These are phyloP conservation scores for Abortiporus biennis DNA, from an alignment of 1,284 basidiomycete species.

Conservation along the genomic window DNA sequence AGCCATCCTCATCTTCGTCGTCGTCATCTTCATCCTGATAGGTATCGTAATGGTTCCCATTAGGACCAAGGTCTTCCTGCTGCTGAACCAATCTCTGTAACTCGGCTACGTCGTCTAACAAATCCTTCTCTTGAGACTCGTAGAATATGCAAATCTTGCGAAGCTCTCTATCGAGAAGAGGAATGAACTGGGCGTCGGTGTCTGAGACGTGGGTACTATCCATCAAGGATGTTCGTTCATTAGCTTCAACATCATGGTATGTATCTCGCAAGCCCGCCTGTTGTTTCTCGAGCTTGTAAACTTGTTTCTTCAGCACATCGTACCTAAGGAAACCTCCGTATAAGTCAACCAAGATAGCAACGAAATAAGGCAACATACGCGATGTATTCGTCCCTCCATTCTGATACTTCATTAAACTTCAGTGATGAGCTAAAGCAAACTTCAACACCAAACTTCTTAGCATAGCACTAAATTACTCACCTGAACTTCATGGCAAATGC, in stretches of 20 bases:
- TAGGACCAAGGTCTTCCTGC: conserved; percentile 64
- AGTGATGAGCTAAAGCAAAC: conserved; percentile 53
- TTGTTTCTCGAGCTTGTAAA: conserved; percentile 79
- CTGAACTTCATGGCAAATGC: conserved; percentile 56
- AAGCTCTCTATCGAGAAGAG: conserved; percentile 80
- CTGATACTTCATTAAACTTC: conserved; percentile 90
- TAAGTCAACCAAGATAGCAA: background rate
- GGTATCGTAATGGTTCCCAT: conserved; percentile 35
- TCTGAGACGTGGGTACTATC: conserved; percentile 26
- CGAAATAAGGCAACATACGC: conserved; percentile 41
- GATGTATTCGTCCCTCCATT: conserved; percentile 95
- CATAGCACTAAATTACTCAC: conserved; percentile 20
- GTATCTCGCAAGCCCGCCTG: conserved; percentile 38
- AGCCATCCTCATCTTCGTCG: conserved; percentile 54
- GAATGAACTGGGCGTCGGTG: conserved; percentile 60
- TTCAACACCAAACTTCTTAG: background rate
- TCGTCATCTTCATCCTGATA: conserved; percentile 58
- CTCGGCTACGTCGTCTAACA: conserved; percentile 56
- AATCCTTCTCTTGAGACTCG: conserved; percentile 66
- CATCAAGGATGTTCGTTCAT: conserved; percentile 54
- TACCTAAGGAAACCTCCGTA: conserved; percentile 33
- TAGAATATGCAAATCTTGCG: conserved; percentile 85
- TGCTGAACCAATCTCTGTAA: conserved; percentile 62
- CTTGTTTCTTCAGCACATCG: conserved; percentile 81
- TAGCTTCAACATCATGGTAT: conserved; percentile 59